Evolutionary conservation across 106 monocot species (phyloP), one percentile per base, ranked within the genome.

Genomic region (Acorus gramineus): DNA sequence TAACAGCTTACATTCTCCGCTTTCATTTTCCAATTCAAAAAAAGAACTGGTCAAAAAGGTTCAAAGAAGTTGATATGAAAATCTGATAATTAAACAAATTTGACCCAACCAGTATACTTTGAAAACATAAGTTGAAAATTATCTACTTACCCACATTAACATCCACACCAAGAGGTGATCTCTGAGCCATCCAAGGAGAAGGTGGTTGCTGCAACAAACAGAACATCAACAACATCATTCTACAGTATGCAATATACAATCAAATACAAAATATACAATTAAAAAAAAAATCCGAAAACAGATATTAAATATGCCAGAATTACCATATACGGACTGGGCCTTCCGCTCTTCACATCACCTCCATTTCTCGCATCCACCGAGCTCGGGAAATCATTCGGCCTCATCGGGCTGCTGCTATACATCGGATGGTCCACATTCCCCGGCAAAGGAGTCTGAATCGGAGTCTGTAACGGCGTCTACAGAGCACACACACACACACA

Each of bases 141-240:
- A 28, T 28, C 28, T 28, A 79, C 91, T 67, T 77, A 98, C 96
- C 96, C n/a, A 91, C 83, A 91, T 98, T 98, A 65, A 98, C 96
- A 78, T 98, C 96, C 74, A 98, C 96, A 52, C 96, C 96, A 9
- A 98, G 60, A 49, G 96, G 84, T 28, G 28, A 28, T n/a, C 88
- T 77, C 70, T 85, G 86, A 65, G 10, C 82, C 78, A 80, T 83
- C 96, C 91, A 98, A 14, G 96, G 85, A 60, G 96, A 98, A 65
- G 96, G 96, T 42, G 91, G 78, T 65, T 74, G 87, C 96, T 96
- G 80, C 66, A 74, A 42, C 49, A 72, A 12, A 28, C 28, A 28
- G 28, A 28, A 28, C 28, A 28, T 28, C 28, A 28, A 28, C 28
- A 28, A 28, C 0, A 28, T 28, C 28, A 28, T 28, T 28, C 28